A percentile compares a stretch with the other conserved stretches of the same genome.
Evolutionary conservation across 306 rosid species (phyloP).

Genomic region (Vigna unguiculata): DNA sequence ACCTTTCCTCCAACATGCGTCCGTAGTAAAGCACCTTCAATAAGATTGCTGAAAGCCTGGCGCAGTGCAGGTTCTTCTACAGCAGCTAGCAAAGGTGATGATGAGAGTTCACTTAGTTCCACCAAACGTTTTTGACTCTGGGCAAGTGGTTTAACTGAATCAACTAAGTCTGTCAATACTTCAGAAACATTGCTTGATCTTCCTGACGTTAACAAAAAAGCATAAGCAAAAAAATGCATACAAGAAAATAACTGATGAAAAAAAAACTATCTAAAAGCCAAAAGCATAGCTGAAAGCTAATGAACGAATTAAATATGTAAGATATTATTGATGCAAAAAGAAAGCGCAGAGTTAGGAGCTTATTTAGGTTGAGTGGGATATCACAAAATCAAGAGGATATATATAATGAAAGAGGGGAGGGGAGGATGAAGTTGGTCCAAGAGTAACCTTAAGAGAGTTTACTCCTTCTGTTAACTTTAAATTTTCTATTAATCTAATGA

Average conservation of each 20-base stretch:
- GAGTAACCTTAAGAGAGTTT: too few species aligned
- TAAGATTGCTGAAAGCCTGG: conserved; percentile 93
- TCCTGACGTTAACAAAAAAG: conserved; percentile 75
- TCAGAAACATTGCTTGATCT: conserved; percentile 94
- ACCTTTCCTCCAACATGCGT: conserved; percentile 89
- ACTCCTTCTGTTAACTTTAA: too few species aligned
- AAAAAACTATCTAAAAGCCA: conserved; percentile 28
- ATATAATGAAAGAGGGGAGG: too few species aligned
- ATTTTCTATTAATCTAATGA: too few species aligned
- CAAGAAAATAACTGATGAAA: conserved; percentile 33
- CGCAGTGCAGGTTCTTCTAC: conserved; percentile 94
- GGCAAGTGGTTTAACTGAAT: conserved; percentile 84
- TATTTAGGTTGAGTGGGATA: conserved; percentile 23
- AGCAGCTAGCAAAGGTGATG: conserved; percentile 68
- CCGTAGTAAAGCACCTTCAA: conserved; percentile 88
- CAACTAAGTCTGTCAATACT: conserved; percentile 79
- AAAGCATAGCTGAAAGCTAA: conserved; percentile 6
- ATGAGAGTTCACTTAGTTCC: conserved; percentile 65
- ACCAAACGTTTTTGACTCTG: conserved; percentile 66
- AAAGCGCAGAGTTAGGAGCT: conserved; percentile 2
- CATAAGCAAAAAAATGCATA: conserved; percentile 54
- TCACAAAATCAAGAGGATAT: conserved; percentile 1
- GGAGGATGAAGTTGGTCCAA: too few species aligned
- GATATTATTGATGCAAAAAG: conserved; percentile 29
- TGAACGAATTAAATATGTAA: conserved; percentile 8